These are phyloP conservation scores for Sporothrix curviconia DNA, from an alignment of 2,329 filamentous ascomycete genomes.

Conservation along the genomic window DNA sequence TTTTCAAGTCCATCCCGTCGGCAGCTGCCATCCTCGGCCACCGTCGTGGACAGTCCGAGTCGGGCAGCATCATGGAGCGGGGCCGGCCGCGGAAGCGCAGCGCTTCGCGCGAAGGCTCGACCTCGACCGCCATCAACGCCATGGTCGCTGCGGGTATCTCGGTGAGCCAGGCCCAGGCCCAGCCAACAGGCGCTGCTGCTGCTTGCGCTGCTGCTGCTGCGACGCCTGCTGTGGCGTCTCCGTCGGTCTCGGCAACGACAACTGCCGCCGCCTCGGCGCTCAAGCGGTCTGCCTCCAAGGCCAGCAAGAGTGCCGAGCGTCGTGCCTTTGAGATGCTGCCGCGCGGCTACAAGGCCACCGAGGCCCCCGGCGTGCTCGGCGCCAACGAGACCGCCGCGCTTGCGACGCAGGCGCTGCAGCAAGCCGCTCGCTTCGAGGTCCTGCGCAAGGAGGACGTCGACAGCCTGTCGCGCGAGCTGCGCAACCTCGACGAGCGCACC, in stretches of 20 bases:
- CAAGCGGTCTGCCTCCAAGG: slow-evolving; percentile 37
- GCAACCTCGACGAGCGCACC: slow-evolving; percentile 67
- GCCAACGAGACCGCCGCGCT: slow-evolving; percentile 44
- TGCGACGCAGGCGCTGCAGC: slow-evolving; percentile 54
- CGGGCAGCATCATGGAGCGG: slow-evolving; percentile 53
- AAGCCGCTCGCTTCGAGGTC: slow-evolving; percentile 59
- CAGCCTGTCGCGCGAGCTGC: slow-evolving; percentile 62
- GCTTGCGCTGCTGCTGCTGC: not conserved
- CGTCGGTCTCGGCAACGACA: not conserved
- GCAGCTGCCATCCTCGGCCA: slow-evolving; percentile 32
- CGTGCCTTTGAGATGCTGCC: slow-evolving; percentile 57
- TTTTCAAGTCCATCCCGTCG: slow-evolving; percentile 26
- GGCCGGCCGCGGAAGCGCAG: slow-evolving; percentile 52
- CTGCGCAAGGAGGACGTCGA: slow-evolving; percentile 57
- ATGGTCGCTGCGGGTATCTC: slow-evolving; percentile 2
- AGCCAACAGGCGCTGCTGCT: not conserved
- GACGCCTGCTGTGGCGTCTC: not conserved
- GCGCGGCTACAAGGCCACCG: slow-evolving; percentile 46
- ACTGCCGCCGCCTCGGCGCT: slow-evolving; percentile 24
- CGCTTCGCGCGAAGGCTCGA: slow-evolving; percentile 21
- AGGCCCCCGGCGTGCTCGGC: slow-evolving; percentile 44
- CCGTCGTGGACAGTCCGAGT: slow-evolving; percentile 50
- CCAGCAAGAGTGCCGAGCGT: slow-evolving; percentile 45
- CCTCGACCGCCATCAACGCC: slow-evolving; percentile 6
- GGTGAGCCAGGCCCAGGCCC: slow-evolving; percentile 23